Conservation (phyloP, 257 asterid genomes). For the Coffea eugenioides region DNA sequence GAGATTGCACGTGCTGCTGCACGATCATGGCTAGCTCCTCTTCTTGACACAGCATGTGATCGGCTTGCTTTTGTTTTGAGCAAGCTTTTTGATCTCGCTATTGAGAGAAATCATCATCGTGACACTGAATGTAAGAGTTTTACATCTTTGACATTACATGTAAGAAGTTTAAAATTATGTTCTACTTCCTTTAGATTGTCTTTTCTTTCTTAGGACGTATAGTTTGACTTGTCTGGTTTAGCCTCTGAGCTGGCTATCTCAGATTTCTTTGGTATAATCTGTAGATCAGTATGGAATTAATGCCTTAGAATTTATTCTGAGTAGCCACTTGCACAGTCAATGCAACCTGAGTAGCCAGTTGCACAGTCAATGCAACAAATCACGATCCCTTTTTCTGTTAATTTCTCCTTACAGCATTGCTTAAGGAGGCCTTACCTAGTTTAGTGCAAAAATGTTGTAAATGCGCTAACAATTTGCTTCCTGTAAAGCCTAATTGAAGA, state of each 20-base stretch:
- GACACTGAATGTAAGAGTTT: constrained; percentile 50
- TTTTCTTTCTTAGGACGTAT: background rate
- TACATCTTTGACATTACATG: background rate
- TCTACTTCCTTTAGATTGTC: background rate
- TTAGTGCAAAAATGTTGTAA: background rate
- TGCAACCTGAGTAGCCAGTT: no score
- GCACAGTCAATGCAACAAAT: background rate
- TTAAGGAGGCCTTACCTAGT: background rate
- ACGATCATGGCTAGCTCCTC: constrained; percentile 92
- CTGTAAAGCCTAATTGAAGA: no score
- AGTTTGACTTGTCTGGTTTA: background rate
- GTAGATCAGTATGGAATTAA: background rate
- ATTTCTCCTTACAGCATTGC: background rate
- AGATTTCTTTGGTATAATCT: background rate
- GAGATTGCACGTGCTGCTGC: constrained; percentile 98
- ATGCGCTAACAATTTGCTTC: background rate
- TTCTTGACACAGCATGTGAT: constrained; percentile 93
- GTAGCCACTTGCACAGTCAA: background rate
- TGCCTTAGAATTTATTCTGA: background rate
- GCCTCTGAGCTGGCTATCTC: background rate
- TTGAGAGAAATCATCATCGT: constrained; percentile 62
- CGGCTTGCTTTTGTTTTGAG: constrained; percentile 79
- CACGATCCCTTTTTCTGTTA: background rate
- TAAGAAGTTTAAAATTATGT: background rate
- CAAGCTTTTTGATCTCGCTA: constrained; percentile 81